Evolutionary conservation across 352 stramenopile genomes (phyloP), one percentile per base, ranked within the genome.

Genomic region (Hyaloperonospora brassicae): DNA sequence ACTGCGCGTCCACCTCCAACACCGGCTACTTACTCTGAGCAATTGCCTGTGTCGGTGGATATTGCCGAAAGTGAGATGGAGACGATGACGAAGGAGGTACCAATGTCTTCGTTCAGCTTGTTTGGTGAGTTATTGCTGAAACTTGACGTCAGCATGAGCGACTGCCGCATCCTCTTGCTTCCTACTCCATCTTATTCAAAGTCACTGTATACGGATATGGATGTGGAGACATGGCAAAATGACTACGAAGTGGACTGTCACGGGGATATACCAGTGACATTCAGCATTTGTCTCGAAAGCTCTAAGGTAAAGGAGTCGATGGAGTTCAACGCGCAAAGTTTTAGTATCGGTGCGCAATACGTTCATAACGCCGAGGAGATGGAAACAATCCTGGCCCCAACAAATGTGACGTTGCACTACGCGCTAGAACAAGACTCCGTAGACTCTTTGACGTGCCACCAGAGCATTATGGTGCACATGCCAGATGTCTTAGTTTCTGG

Each of bases 61-160:
- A 45, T 59, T 25, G 52, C 64, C 12, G 67, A 72, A 57, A 55
- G 47, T 17, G 71, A 84, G 31, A 46, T 65, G 11, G 68, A 72
- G 14, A 62, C 49, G 10, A 58, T 72, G 31, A 47, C 40, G 2
- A 68, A 71, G 42, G 61, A 74, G 22, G 70, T 76, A 42, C 74
- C 74, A 9, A 83, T 86, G 71, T 71, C 76, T 45, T 73, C 76
- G 14, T 84, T 86, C 47, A 86, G 73, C 31, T 48, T 86, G 38
- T 62, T 86, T 24, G 64, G 69, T 11, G 73, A 69, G 7, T 80
- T 79, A 60, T 43, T 83, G 55, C 52, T 86, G 42, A 62, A 72
- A 24, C 56, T 86, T 2, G 63, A 74, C 50, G 52, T 83, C 25
- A 62, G 54, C 22, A 62, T 86, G 61, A 73, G 83, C 14, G 74